A percentile compares a stretch with the other conserved stretches of the same genome.
Evolutionary conservation across 768 basidiomycete species (phyloP).

Genomic region (Boletus sp.): DNA sequence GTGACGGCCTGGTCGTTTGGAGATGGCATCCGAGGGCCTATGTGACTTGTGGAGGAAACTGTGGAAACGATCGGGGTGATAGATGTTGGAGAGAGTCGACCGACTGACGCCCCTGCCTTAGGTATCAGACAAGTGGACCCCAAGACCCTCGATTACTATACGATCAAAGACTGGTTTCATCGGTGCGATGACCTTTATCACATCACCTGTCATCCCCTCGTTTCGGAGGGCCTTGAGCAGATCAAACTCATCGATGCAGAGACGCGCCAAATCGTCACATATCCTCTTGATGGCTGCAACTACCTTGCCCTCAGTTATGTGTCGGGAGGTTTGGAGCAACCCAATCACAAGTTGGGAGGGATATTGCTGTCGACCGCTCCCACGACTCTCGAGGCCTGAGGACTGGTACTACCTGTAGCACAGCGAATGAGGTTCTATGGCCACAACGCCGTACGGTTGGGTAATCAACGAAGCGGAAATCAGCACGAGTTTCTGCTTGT

Average conservation of each 20-base stretch:
- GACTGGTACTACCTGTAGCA: too few species aligned
- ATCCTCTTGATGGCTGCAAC: slow-evolving; percentile 3
- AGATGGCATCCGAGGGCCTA: too few species aligned
- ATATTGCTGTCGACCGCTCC: slow-evolving; percentile 9
- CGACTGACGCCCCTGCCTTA: not conserved
- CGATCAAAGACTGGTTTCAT: slow-evolving; percentile 9
- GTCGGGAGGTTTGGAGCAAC: slow-evolving; percentile 12
- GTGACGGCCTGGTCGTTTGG: not conserved
- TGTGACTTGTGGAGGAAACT: not conserved
- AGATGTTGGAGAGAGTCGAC: not conserved
- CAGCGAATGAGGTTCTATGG: not conserved
- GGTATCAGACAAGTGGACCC: slow-evolving; percentile 6
- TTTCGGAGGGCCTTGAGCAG: slow-evolving; percentile 2
- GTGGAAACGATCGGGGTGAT: slow-evolving; percentile 7
- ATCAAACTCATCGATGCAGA: slow-evolving; percentile 10
- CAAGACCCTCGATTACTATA: not conserved
- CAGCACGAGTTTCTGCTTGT: slow-evolving; percentile 1
- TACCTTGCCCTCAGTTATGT: slow-evolving; percentile 18
- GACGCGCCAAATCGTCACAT: slow-evolving; percentile 4
- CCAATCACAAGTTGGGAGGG: slow-evolving; percentile 7
- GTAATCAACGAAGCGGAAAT: not conserved
- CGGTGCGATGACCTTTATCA: slow-evolving; percentile 7
- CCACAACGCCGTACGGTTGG: too few species aligned
- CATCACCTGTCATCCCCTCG: slow-evolving; percentile 1
- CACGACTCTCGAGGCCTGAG: slow-evolving; percentile 16